Percentiles rank a stretch among this genome's conserved stretches.
Conservation (phyloP, 1,284 basidiomycete species). For the Pyrrhoderma lamaoense region DNA sequence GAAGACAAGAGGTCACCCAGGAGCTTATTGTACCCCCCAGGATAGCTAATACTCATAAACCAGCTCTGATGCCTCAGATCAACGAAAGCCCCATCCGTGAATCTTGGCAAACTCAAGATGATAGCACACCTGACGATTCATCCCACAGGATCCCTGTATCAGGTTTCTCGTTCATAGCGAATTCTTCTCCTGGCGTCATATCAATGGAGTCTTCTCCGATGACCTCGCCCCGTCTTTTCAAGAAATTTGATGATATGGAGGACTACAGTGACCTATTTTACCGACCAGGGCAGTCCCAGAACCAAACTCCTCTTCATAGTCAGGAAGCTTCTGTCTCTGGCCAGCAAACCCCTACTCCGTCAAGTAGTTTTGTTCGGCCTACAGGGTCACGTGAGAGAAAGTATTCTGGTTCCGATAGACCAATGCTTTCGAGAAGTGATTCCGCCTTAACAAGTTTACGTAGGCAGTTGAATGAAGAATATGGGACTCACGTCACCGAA, state of each 20-base stretch:
- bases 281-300: constrained; percentile 9
- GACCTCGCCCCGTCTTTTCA: constrained; percentile 17
- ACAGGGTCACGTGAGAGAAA: background rate
- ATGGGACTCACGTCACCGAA: background rate
- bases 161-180: background rate
- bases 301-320: background rate
- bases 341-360: constrained; percentile 1
- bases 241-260: constrained; percentile 16
- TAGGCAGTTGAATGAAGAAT: constrained; percentile 54
- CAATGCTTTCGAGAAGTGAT: constrained; percentile 15
- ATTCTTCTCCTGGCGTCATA: constrained; percentile 6
- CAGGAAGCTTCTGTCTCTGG: background rate
- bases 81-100: constrained; percentile 10
- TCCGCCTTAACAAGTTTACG: constrained; percentile 51
- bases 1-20: constrained; percentile 1
- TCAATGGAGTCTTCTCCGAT: constrained; percentile 17
- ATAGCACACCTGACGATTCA: background rate
- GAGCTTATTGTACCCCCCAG: constrained; percentile 9
- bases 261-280: constrained; percentile 19
- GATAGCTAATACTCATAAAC: background rate
- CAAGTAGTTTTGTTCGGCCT: background rate
- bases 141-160: background rate
- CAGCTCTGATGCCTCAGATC: too few species aligned
- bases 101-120: constrained; percentile 12
- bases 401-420: constrained; percentile 17